A percentile compares a stretch with the other conserved stretches of the same genome.
Evolutionary conservation across 1,284 basidiomycete species (phyloP).

Genomic region (Mycena citricolor): DNA sequence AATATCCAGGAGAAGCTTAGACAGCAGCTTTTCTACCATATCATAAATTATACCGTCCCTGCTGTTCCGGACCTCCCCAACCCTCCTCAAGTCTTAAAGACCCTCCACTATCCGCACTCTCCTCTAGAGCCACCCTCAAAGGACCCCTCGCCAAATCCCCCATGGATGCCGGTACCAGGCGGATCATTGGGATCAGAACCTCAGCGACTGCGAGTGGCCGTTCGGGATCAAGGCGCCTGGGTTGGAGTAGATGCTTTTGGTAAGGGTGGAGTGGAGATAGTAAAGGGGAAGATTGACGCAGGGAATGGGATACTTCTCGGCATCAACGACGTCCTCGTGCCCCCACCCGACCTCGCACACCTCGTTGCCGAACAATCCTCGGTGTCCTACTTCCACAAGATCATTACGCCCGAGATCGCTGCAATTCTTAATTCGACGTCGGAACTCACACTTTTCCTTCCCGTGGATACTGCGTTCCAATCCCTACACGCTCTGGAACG

Average conservation of each 20-base stretch:
- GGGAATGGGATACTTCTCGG: constrained; percentile 81
- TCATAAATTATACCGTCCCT: constrained; percentile 82
- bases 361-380: constrained; percentile 58
- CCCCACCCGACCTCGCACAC: constrained; percentile 75
- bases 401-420: constrained; percentile 59
- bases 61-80: constrained; percentile 43
- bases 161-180: constrained; percentile 82
- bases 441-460: constrained; percentile 88
- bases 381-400: constrained; percentile 68
- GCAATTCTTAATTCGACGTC: constrained; percentile 60
- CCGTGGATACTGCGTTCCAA: constrained; percentile 80
- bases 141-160: constrained; percentile 73
- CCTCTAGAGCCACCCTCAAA: constrained; percentile 53
- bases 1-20: constrained; percentile 85
- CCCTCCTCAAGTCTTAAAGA: constrained; percentile 50
- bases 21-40: constrained; percentile 93
- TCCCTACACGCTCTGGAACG: constrained; percentile 66
- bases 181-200: constrained; percentile 82
- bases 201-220: constrained; percentile 74
- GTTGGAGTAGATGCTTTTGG: constrained; percentile 77
- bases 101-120: constrained; percentile 70
- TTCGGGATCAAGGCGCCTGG: constrained; percentile 48
- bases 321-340: constrained; percentile 73
- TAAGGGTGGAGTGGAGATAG: constrained; percentile 60
- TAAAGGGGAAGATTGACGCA: constrained; percentile 56